Conservation (phyloP, 345 rosid species). For the Crucihimalaya himalaica region DNA sequence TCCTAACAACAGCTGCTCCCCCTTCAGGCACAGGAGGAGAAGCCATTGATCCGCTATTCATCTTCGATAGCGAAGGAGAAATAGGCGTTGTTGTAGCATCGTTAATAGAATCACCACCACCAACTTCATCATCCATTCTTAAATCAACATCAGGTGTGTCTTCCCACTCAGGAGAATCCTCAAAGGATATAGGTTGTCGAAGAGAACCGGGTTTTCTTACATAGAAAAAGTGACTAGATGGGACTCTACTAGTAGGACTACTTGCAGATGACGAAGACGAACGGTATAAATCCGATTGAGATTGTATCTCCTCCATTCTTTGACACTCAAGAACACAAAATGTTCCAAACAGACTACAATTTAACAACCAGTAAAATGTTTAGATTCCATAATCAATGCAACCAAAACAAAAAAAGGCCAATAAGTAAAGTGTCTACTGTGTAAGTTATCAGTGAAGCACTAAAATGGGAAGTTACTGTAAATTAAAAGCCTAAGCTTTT, state of each 20-base stretch:
- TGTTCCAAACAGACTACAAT: constrained; percentile 16
- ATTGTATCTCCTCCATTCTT: constrained; percentile 95
- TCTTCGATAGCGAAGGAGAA: constrained; percentile 86
- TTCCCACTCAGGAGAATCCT: constrained; percentile 99
- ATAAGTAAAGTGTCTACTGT: background rate
- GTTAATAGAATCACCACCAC: constrained; percentile 65
- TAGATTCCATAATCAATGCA: background rate
- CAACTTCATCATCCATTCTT: constrained; percentile 66
- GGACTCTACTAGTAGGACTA: constrained; percentile 96
- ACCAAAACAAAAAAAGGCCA: background rate
- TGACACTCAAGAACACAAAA: constrained; percentile 31
- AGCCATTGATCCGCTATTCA: constrained; percentile 83
- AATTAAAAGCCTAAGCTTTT: background rate
- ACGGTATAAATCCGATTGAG: constrained; percentile 88
- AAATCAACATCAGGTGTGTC: constrained; percentile 78
- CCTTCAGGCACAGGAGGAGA: constrained; percentile 71
- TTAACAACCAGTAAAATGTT: background rate
- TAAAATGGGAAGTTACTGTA: background rate
- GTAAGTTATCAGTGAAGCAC: background rate
- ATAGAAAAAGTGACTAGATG: constrained; percentile 93
- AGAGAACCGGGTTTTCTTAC: constrained; percentile 89
- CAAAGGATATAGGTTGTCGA: constrained; percentile 92
- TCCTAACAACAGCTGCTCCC: constrained; percentile 52
- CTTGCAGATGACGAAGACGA: constrained; percentile 97
- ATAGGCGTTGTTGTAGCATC: constrained; percentile 56